phyloP scores from a whole-genome alignment of 345 rosid genomes.

The Brassica nigra region DNA sequence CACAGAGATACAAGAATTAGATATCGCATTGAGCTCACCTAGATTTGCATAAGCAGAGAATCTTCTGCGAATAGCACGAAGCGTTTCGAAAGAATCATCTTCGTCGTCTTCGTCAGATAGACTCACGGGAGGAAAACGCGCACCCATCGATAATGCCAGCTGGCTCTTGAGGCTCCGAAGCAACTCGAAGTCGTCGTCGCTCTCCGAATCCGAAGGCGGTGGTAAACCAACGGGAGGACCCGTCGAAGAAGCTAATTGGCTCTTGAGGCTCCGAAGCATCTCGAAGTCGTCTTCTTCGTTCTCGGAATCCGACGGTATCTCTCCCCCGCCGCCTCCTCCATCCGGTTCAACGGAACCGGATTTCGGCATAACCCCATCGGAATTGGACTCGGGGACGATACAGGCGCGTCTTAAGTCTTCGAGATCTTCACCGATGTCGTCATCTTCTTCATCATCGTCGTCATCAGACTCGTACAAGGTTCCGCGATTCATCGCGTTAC shows the following conservation, averaged over 20 bases:
- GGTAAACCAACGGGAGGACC: conserved; percentile 34
- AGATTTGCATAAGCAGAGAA: conserved; percentile 56
- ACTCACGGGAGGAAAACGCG: conserved; percentile 38
- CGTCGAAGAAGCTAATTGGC: conserved; percentile 45
- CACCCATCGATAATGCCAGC: conserved; percentile 45
- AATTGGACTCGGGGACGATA: conserved; percentile 52
- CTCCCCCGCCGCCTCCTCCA: conserved; percentile 8
- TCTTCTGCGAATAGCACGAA: conserved; percentile 67
- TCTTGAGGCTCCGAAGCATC: conserved; percentile 53
- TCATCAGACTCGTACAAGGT: conserved; percentile 36
- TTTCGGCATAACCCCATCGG: conserved; percentile 28
- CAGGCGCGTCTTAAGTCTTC: conserved; percentile 83
- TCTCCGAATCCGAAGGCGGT: conserved; percentile 46
- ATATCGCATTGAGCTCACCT: conserved; percentile 45
- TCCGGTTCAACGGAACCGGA: background rate
- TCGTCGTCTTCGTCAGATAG: conserved; percentile 51
- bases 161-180: conserved; percentile 55
- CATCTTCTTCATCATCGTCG: conserved; percentile 47
- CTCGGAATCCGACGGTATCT: conserved; percentile 48
- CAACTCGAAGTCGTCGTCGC: conserved; percentile 67
- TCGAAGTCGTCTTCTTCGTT: conserved; percentile 66
- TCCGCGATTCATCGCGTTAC: conserved; percentile 43
- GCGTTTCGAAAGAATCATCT: conserved; percentile 69
- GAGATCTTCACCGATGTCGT: conserved; percentile 66
- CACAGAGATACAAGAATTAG: background rate